Evolutionary conservation across 2,329 filamentous ascomycete genomes (phyloP), one percentile per base, ranked within the genome.

Genomic region (Westerdykella ornata): DNA sequence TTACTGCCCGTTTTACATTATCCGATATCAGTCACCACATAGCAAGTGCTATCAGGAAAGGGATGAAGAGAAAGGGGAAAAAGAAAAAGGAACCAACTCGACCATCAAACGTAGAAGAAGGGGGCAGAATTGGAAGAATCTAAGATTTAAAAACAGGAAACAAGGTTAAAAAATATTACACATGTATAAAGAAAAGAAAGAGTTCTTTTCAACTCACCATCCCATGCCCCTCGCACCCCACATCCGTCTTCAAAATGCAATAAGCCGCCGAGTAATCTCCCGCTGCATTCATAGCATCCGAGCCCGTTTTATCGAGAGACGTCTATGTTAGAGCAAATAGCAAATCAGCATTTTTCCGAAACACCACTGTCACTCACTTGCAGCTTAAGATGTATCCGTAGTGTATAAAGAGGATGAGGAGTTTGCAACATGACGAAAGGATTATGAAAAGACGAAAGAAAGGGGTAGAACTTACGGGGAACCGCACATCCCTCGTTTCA

Each of bases 221-320:
- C 58, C 86, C 85, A 60, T 92, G 85, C 12, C 86, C 86, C 1
- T 75, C 74, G 59, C 76, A 76, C 9, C 75, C 62, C 1, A 84
- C 82, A 62, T 94, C 84, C 0, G 88, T 95, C 61, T 87, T 72
- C 37, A 96, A 72, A 57, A 95, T 90, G 66, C 88, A 94, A 73
- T 95, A 96, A n/a, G 89, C 88, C 11, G 88, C 77, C 1, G 88
- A 94, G 70, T 95, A 95, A 68, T 95, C 88, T 47, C 88, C 85
- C 2, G 88, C 88, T 3, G 86, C 85, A 62, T 96, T 95, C 89
- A 95, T 96, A 59, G 88, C 89, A 77, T 96, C 89, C 7, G 87
- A 94, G 57, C 88, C 88, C n/a, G 88, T 94, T 72, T 90, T 92
- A 70, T 94, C 88, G 46, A 96, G 80, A 31, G 88, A 95, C n/a